Conservation (phyloP, 1,139 yeast genomes). For the Debaryomycetaceae sp. region DNA sequence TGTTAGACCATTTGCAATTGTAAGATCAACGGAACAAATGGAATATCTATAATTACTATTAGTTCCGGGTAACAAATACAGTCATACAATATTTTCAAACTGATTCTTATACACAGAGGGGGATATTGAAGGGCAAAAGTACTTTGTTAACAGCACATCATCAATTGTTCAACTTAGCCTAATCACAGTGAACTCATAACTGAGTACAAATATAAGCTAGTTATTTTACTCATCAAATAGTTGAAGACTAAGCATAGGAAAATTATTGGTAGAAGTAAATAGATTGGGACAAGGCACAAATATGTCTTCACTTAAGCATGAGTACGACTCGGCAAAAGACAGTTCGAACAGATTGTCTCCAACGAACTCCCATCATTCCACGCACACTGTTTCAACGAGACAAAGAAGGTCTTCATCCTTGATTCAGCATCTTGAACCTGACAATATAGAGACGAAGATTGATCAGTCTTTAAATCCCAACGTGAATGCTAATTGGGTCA, state of each 20-base stretch:
- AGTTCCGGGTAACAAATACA: not conserved
- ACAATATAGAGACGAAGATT: constrained; percentile 84
- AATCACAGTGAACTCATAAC: not conserved
- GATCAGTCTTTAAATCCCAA: constrained; percentile 90
- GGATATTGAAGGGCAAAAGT: not conserved
- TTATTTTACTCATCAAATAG: not conserved
- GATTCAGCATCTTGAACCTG: constrained; percentile 90
- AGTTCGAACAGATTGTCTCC: constrained; percentile 19
- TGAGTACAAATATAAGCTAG: not conserved
- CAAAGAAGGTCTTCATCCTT: constrained; percentile 48
- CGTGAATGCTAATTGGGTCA: constrained; percentile 94
- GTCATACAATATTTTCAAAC: not conserved
- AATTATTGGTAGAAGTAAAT: not conserved
- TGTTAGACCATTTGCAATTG: too few relatives aligned
- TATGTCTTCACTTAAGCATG: constrained; percentile 4
- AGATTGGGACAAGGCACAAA: not conserved
- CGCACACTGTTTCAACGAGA: constrained; percentile 30
- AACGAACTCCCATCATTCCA: constrained; percentile 24
- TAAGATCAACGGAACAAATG: too few relatives aligned
- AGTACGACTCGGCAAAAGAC: constrained; percentile 4
- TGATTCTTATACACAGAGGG: not conserved
- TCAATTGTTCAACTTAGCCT: not conserved
- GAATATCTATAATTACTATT: too few relatives aligned
- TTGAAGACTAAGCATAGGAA: not conserved
- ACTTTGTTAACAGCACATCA: not conserved